phyloP scores from a whole-genome alignment of 495 filamentous ascomycete species.

The Podospora tetraspora region DNA sequence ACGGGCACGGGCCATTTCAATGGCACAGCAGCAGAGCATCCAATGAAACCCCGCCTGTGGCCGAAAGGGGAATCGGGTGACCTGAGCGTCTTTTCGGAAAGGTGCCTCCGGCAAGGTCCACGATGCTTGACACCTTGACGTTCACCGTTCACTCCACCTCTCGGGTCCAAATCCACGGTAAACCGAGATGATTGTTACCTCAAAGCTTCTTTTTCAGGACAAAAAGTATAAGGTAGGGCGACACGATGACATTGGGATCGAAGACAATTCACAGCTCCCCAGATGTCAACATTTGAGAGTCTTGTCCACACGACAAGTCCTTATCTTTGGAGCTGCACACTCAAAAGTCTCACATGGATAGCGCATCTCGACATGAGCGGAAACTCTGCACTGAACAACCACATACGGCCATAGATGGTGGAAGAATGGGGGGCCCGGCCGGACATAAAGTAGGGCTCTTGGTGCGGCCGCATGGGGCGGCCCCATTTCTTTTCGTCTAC shows the following conservation, averaged over 20 bases:
- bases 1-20: background rate
- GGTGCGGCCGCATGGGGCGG: no score
- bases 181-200: background rate
- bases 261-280: no score
- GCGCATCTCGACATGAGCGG: no score
- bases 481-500: no score
- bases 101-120: background rate
- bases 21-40: background rate
- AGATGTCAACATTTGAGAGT: no score
- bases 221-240: background rate
- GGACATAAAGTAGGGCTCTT: no score
- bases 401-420: slow-evolving; percentile 4
- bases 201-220: background rate
- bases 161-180: background rate
- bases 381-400: background rate
- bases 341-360: no score
- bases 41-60: background rate
- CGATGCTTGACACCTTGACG: background rate
- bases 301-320: no score
- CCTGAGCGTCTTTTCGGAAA: background rate
- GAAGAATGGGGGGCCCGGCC: slow-evolving; percentile 7
- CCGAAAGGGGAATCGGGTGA: background rate
- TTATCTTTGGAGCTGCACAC: no score
- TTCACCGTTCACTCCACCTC: background rate
- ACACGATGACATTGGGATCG: no score